phyloP scores from a whole-genome alignment of 768 basidiomycete genomes.

The Hebeloma cylindrosporum region DNA sequence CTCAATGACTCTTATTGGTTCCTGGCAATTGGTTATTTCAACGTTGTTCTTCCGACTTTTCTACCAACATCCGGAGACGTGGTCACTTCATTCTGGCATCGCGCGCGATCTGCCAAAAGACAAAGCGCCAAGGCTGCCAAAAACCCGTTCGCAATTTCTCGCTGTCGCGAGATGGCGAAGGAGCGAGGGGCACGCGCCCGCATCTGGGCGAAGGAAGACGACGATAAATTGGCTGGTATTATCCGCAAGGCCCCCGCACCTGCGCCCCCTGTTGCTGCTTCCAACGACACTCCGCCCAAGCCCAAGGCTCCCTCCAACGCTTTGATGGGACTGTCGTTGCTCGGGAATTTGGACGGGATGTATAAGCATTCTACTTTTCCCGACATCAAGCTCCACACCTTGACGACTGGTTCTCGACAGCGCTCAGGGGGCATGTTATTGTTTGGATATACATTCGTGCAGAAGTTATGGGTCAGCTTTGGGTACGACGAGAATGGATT shows the following conservation, averaged over 20 bases:
- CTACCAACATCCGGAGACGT: slow-evolving; percentile 47
- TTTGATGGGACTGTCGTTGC: slow-evolving; percentile 74
- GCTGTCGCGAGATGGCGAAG: slow-evolving; percentile 63
- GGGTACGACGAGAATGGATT: slow-evolving; percentile 82
- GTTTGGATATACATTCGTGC: slow-evolving; percentile 78
- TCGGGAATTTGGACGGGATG: slow-evolving; percentile 83
- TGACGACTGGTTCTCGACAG: slow-evolving; percentile 86
- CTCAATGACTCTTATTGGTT: slow-evolving; percentile 73
- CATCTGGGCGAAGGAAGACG: slow-evolving; percentile 74
- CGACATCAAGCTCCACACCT: slow-evolving; percentile 60
- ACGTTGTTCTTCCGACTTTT: slow-evolving; percentile 76
- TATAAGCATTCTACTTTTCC: slow-evolving; percentile 69
- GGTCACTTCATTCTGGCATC: slow-evolving; percentile 65
- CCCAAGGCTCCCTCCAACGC: slow-evolving; percentile 55
- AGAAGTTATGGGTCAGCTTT: slow-evolving; percentile 75
- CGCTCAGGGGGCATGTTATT: slow-evolving; percentile 74
- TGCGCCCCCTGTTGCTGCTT: slow-evolving; percentile 18
- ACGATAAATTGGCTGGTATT: slow-evolving; percentile 54
- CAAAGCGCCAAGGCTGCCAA: slow-evolving; percentile 71
- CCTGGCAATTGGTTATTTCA: slow-evolving; percentile 80
- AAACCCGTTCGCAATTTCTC: slow-evolving; percentile 57
- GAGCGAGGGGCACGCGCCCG: slow-evolving; percentile 62
- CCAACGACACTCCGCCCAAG: slow-evolving; percentile 16
- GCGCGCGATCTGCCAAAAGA: slow-evolving; percentile 63
- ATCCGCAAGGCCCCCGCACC: slow-evolving; percentile 28